Evolutionary conservation across 1,284 basidiomycete species (phyloP).

Genomic region (Caloboletus firmus): DNA sequence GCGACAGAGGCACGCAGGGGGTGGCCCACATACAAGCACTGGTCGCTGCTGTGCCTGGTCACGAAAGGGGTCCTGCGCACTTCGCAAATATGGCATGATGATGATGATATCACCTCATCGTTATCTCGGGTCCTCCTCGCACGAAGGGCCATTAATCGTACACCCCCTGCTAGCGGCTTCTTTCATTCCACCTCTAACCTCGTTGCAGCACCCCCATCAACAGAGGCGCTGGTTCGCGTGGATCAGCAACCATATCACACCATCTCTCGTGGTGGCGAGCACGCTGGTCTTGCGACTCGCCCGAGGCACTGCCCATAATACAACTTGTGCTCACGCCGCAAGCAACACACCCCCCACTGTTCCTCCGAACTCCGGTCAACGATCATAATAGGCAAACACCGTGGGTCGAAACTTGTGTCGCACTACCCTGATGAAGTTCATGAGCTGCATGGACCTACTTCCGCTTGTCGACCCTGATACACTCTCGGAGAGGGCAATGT

Average conservation of each 20-base stretch:
- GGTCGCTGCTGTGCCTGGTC: slow-evolving; percentile 5
- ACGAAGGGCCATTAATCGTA: slow-evolving; percentile 1
- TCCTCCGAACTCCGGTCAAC: background rate
- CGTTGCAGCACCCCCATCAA: no score
- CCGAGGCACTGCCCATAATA: slow-evolving; percentile 10
- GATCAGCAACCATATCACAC: slow-evolving; percentile 9
- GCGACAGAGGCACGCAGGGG: slow-evolving; percentile 4
- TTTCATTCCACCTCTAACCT: slow-evolving; percentile 10
- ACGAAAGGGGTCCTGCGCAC: background rate
- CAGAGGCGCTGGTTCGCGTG: slow-evolving; percentile 13
- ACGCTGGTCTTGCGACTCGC: background rate
- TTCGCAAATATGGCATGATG: no score
- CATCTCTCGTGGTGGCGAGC: slow-evolving; percentile 8
- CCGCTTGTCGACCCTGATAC: slow-evolving; percentile 16
- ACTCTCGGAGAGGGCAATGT: background rate
- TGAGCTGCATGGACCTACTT: background rate
- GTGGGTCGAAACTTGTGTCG: slow-evolving; percentile 1
- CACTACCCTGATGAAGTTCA: background rate
- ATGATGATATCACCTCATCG: slow-evolving; percentile 9
- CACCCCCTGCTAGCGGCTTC: background rate
- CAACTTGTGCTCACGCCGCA: background rate
- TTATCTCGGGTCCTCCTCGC: background rate
- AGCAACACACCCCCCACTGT: background rate
- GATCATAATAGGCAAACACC: background rate
- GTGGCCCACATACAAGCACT: background rate